Base-by-base conservation (phyloP, 768 basidiomycete species). In the Paxillus ammoniavirescens region DNA sequence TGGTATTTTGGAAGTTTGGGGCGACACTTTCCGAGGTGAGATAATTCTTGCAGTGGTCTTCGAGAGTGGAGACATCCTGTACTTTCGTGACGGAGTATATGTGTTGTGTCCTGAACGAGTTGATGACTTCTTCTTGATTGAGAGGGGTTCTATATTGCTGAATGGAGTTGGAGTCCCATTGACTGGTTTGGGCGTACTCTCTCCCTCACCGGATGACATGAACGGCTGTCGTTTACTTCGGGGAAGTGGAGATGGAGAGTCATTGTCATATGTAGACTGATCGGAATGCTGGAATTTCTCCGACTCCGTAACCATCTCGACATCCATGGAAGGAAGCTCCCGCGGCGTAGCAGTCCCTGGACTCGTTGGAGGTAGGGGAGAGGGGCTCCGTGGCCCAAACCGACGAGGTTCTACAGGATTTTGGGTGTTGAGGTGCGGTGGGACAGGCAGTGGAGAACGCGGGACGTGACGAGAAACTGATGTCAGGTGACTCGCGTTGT, bases 71-170 rank as follows among this genome's bases (percentile, higher is more conserved):
- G 81, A 86, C 60, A 69, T 75, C 35, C 80, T 82, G 50, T 63
- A 62, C 68, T 62, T 74, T 54, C 64, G 65, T 12, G 57, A 63
- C 53, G 69, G 74, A 37, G 74, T 75, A 37, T 74, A 61, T 26
- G 70, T 53, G 44, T 68, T 71, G 6, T 76, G 71, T 21, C 72
- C 67, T 43, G 70, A 73, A 35, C 83, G 81, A 26, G 83, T 75
- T 7, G 89, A 89, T 5, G 80, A 75, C 68, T 90, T 91, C 76
- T 93, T 92, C 77, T 86, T 91, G 68, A 93, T 93, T 2, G 86
- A 88, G 54, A 93, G 73, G 7, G 91, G 91, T 62, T 90, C 89
- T 18, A 92, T 77, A 23, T 71, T 73, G 35, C 72, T 75, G 50
- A 69, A 52, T 31, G 77, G 69, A 23, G 72, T 70, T 52, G 76